These are phyloP conservation scores for Suillus discolor DNA, from an alignment of 768 basidiomycete species.

Conservation along the genomic window DNA sequence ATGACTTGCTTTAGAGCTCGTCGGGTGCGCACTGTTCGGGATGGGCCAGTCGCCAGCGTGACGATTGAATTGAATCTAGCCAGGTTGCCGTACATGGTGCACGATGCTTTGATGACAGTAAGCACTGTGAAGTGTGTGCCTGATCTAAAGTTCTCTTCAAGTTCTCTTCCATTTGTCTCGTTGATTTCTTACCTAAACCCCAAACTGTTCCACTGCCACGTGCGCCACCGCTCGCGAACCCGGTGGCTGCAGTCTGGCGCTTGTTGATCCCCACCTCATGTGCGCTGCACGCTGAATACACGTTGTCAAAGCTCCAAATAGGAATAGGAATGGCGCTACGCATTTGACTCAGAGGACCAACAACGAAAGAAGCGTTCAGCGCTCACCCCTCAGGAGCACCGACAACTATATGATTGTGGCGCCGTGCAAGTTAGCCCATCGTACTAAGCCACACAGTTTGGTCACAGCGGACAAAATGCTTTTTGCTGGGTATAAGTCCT, in stretches of 20 bases:
- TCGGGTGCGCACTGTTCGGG: neutral
- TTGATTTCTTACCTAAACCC: conserved; percentile 1
- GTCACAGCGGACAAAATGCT: conserved; percentile 57
- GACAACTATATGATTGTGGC: neutral
- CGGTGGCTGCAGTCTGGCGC: neutral
- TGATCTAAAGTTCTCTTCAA: neutral
- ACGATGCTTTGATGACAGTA: neutral
- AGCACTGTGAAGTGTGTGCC: neutral
- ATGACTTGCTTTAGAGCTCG: neutral
- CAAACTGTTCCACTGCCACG: neutral
- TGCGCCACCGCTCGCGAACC: neutral
- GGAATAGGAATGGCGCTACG: neutral
- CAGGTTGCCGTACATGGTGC: neutral
- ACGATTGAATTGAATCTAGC: neutral
- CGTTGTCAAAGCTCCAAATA: neutral
- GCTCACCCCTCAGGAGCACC: neutral
- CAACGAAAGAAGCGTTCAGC: neutral
- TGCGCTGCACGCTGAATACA: neutral
- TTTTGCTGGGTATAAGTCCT: conserved; percentile 81
- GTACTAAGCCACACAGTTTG: too few species aligned
- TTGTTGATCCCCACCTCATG: neutral
- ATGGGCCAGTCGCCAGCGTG: neutral
- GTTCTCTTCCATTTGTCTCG: conserved; percentile 1
- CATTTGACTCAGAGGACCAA: neutral
- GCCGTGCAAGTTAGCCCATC: neutral